These are phyloP conservation scores for Adansonia gregorii DNA, from an alignment of 441 rosid species.

Conservation along the genomic window DNA sequence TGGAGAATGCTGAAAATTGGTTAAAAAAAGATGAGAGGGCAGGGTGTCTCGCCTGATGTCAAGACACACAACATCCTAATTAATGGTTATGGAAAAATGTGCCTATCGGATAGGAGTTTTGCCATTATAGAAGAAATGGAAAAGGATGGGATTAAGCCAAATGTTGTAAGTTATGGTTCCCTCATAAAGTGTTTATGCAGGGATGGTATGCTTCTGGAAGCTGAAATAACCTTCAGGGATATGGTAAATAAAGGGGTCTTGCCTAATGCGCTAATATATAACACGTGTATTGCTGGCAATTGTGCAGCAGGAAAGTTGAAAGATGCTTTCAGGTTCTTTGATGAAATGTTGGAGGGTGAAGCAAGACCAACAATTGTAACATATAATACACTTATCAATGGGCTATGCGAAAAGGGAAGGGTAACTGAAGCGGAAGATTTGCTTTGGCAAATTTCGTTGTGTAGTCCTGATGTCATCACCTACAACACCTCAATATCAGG, in stretches of 20 bases:
- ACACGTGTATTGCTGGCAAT: slow-evolving; percentile 67
- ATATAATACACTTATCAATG: slow-evolving; percentile 66
- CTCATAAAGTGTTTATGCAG: slow-evolving; percentile 72
- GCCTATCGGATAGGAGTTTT: slow-evolving; percentile 64
- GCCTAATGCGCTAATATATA: slow-evolving; percentile 66
- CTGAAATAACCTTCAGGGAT: slow-evolving; percentile 64
- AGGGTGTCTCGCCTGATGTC: slow-evolving; percentile 57
- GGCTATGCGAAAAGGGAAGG: slow-evolving; percentile 57
- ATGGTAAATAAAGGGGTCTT: slow-evolving; percentile 62
- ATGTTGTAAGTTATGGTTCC: slow-evolving; percentile 70
- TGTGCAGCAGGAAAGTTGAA: slow-evolving; percentile 53
- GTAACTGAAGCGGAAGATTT: slow-evolving; percentile 66
- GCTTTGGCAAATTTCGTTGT: slow-evolving; percentile 51
- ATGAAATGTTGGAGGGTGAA: slow-evolving; percentile 59
- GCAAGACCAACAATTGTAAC: slow-evolving; percentile 60
- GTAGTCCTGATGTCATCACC: slow-evolving; percentile 63
- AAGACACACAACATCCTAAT: slow-evolving; percentile 68
- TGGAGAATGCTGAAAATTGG: slow-evolving; percentile 66
- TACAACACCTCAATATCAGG: slow-evolving; percentile 80
- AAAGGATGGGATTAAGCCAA: slow-evolving; percentile 52
- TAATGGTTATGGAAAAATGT: slow-evolving; percentile 67
- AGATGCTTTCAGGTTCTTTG: slow-evolving; percentile 61
- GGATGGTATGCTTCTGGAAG: slow-evolving; percentile 74
- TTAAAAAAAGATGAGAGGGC: slow-evolving; percentile 61
- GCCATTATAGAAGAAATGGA: slow-evolving; percentile 80